phyloP scores from a whole-genome alignment of 2,329 filamentous ascomycete genomes.

The Penicillium janthinellum region DNA sequence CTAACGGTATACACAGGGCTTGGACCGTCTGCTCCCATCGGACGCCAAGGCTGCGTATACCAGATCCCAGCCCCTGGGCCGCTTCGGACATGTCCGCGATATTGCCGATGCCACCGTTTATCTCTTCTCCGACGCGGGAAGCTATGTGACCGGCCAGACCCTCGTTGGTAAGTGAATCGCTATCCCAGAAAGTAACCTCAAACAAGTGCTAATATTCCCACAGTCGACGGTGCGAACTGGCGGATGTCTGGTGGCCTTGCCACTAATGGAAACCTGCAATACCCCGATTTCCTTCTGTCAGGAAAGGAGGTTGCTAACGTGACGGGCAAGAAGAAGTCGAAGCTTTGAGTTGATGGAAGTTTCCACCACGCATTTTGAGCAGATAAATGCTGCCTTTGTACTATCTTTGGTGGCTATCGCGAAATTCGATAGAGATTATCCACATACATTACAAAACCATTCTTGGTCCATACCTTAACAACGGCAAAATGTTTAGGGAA shows the following conservation, averaged over 20 bases:
- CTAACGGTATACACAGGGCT: conserved; percentile 49
- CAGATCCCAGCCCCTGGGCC: conserved; percentile 67
- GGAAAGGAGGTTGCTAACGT: conserved; percentile 59
- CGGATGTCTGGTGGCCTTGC: conserved; percentile 36
- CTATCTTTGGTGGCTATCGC: not conserved
- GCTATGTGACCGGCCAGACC: conserved; percentile 80
- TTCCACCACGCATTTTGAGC: not conserved
- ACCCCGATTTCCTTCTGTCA: conserved; percentile 62
- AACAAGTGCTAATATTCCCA: not conserved
- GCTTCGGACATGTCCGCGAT: conserved; percentile 79
- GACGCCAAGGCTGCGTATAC: conserved; percentile 52
- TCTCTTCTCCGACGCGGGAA: conserved; percentile 81
- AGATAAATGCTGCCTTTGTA: not conserved
- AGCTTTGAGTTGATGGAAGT: conserved; percentile 33
- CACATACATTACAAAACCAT: not conserved
- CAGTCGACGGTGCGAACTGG: conserved; percentile 48
- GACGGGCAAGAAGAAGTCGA: conserved; percentile 59
- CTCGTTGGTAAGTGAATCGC: conserved; percentile 58
- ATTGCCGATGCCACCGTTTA: conserved; percentile 92
- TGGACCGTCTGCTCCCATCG: conserved; percentile 63
- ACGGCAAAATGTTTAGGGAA: too few species aligned
- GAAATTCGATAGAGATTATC: not conserved
- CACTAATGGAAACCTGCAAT: conserved; percentile 46
- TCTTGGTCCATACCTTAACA: not conserved
- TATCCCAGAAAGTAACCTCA: not conserved